Conservation (phyloP, 768 basidiomycete species). For the Rhodotorula babjevae region DNA sequence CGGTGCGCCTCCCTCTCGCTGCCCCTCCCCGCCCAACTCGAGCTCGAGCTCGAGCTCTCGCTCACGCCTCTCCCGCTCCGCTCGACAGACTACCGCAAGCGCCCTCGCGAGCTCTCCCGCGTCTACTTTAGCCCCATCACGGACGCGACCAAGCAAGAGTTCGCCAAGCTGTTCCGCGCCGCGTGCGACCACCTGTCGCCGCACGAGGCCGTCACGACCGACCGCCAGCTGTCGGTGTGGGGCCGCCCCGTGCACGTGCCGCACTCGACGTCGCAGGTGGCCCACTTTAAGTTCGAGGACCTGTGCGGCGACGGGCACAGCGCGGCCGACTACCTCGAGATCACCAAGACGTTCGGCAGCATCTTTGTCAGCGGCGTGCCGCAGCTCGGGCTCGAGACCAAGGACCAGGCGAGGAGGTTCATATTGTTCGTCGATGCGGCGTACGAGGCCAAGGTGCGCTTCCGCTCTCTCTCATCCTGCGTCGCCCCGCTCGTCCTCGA, state of each 20-base stretch:
- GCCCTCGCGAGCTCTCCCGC: slow-evolving; percentile 85
- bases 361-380: slow-evolving; percentile 82
- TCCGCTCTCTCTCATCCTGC: too few species aligned
- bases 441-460: slow-evolving; percentile 44
- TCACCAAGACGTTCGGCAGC: slow-evolving; percentile 80
- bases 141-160: slow-evolving; percentile 61
- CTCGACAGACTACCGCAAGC: slow-evolving; percentile 77
- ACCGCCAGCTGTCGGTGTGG: slow-evolving; percentile 77
- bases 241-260: slow-evolving; percentile 76
- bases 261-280: slow-evolving; percentile 51
- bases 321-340: slow-evolving; percentile 92
- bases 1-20: slow-evolving; percentile 52
- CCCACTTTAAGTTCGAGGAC: slow-evolving; percentile 77
- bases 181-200: slow-evolving; percentile 51
- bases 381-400: slow-evolving; percentile 76
- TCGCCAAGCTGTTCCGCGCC: slow-evolving; percentile 77
- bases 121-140: slow-evolving; percentile 84
- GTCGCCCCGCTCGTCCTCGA: slow-evolving; percentile 1
- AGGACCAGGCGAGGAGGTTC: slow-evolving; percentile 85
- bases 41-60: not conserved
- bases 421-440: slow-evolving; percentile 93
- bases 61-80: not conserved
- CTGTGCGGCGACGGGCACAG: slow-evolving; percentile 84
- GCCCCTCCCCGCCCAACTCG: not conserved
- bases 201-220: slow-evolving; percentile 57